Percentiles rank a stretch among this genome's conserved stretches.
phyloP scores from a whole-genome alignment of 768 basidiomycete species.

The Termitomyces sp. region DNA sequence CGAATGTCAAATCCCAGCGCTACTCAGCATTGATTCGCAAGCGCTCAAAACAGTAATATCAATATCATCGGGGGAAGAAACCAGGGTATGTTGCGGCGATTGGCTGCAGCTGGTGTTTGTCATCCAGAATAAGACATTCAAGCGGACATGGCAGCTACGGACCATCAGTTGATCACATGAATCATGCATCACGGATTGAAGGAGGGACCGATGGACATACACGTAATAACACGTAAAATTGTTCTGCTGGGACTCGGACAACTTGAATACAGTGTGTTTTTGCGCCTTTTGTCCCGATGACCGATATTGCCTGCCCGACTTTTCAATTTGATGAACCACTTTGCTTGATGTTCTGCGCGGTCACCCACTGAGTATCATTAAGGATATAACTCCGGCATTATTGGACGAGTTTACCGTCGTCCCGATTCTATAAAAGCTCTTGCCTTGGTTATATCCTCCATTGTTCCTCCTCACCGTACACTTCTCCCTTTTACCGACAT shows the following conservation, averaged over 20 bases:
- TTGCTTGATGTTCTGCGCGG: slow-evolving; percentile 8
- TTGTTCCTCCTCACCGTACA: not conserved
- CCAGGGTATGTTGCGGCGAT: not conserved
- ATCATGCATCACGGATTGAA: slow-evolving; percentile 6
- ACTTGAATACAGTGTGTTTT: too few species aligned
- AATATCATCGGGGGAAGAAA: not conserved
- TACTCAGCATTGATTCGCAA: not conserved
- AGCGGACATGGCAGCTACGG: not conserved
- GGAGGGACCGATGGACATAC: slow-evolving; percentile 13
- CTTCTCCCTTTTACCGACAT: slow-evolving; percentile 15
- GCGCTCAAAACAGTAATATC: not conserved
- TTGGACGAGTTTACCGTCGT: not conserved
- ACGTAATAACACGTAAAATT: not conserved
- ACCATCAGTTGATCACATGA: not conserved
- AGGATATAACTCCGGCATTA: not conserved
- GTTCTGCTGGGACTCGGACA: too few species aligned
- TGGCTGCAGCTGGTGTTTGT: not conserved
- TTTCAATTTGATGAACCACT: slow-evolving; percentile 5
- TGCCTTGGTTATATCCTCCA: not conserved
- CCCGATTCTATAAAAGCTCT: not conserved
- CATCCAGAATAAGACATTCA: not conserved
- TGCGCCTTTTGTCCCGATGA: not conserved
- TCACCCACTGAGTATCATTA: slow-evolving; percentile 1
- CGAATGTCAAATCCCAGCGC: not conserved
- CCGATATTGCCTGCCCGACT: slow-evolving; percentile 6